Base-by-base conservation (phyloP, 2,329 filamentous ascomycete species). In the Cladosporium sp. region DNA sequence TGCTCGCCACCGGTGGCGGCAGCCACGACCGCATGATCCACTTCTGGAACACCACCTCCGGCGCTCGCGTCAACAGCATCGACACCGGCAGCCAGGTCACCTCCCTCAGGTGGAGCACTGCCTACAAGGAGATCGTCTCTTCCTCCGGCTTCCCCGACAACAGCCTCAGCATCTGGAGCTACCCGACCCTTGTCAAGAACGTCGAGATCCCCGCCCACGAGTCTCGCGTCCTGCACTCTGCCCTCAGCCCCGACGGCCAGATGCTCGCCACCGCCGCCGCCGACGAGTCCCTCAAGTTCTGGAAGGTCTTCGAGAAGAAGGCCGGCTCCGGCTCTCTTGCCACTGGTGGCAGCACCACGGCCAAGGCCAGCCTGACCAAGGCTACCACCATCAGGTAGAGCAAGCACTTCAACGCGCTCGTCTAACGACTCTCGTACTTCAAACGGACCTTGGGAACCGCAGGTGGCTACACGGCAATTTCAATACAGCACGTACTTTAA, bases 231-330 rank as follows among this genome's bases (percentile, higher is more conserved):
- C 82, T 98, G 46, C 93, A 97, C 83, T 95, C 89, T 78, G 93
- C 89, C 70, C 83, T 98, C 62, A 96, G 90, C 75, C 93, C 93
- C 3, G 93, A 98, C 66, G 93, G 93, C 49, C 93, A 98, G 77
- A 95, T 96, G 84, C 82, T 98, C 52, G 93, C 93, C 46, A 98
- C 93, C 48, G 92, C 93, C 56, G 88, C 92, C 63, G 91, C 92
- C 35, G 93, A 98, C 66, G 93, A 98, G 79, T 92, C 86, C 68
- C 80, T 98, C 72, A 98, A 98, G 77, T 98, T 98, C 80, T 98
- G 93, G 93, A 98, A 98, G 84, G 81, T 98, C 63, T 98, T 98
- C 67, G 93, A 98, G 81, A 96, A 95, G 82, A 97, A 96, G 82
- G 78, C 91, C 14, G 90, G 89, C 54, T 76, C 81, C 56, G 81